A percentile compares a stretch with the other conserved stretches of the same genome.
Evolutionary conservation across 192 early-diverging fungal genomes (phyloP).

Genomic region (Linnemannia elongata): DNA sequence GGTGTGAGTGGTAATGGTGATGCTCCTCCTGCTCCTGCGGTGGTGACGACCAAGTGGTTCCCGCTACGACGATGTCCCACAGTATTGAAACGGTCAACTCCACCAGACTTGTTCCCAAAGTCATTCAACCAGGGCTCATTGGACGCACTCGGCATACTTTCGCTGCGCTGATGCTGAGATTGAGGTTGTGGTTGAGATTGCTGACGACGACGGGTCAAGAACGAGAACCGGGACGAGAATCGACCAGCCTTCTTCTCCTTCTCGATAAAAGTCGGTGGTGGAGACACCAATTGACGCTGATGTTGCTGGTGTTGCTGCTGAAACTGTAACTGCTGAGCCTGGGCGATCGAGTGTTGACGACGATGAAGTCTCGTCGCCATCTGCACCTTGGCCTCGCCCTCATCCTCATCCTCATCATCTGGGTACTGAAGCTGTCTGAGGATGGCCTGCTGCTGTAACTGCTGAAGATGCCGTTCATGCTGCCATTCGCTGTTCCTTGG

Average conservation of each 20-base stretch:
- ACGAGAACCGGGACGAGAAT: conserved; percentile 48
- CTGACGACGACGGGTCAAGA: conserved; percentile 50
- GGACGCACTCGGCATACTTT: conserved; percentile 23
- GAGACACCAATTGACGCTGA: conserved; percentile 20
- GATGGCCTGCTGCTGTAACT: conserved; percentile 33
- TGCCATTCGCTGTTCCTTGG: conserved; percentile 22
- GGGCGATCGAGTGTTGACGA: conserved; percentile 15
- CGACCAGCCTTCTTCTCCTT: conserved; percentile 42
- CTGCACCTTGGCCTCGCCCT: neutral
- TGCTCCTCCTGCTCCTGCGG: neutral
- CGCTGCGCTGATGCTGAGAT: conserved; percentile 34
- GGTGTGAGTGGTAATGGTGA: neutral
- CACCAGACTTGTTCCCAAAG: neutral
- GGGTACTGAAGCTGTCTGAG: conserved; percentile 20
- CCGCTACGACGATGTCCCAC: conserved; percentile 1
- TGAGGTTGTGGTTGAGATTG: neutral
- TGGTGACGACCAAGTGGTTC: no score
- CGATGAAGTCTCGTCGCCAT: conserved; percentile 34
- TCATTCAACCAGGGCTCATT: conserved; percentile 16
- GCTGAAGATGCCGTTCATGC: conserved; percentile 32
- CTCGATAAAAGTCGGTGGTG: conserved; percentile 25
- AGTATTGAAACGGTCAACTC: conserved; percentile 2
- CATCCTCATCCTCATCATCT: conserved; percentile 35
- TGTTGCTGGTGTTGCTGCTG: conserved; percentile 20
- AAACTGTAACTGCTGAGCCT: conserved; percentile 10